Conservation (phyloP, 441 rosid species). For the Rhodomyrtus psidioides region DNA sequence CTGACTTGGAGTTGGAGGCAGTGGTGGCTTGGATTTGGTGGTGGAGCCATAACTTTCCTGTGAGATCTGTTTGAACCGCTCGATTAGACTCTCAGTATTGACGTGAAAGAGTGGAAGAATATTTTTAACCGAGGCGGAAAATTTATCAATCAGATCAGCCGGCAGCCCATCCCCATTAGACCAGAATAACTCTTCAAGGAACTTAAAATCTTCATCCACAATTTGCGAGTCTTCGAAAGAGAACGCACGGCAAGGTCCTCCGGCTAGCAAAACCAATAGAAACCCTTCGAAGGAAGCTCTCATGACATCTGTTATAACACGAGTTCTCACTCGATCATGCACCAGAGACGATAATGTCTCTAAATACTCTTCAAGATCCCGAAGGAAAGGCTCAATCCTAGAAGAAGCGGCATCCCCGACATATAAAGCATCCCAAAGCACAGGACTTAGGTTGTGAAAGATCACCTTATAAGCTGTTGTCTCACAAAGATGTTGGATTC, state of each 20-base stretch:
- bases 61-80: conserved; percentile 33
- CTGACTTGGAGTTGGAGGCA: conserved; percentile 62
- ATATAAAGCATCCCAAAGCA: conserved; percentile 59
- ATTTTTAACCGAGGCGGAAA: conserved; percentile 32
- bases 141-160: conserved; percentile 51
- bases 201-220: conserved; percentile 54
- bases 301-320: conserved; percentile 57
- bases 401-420: conserved; percentile 66
- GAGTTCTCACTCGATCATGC: conserved; percentile 57
- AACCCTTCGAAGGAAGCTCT: conserved; percentile 70
- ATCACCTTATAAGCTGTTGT: conserved; percentile 41
- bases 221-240: conserved; percentile 33
- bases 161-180: conserved; percentile 74
- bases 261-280: conserved; percentile 57
- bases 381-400: conserved; percentile 70
- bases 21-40: conserved; percentile 47
- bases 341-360: conserved; percentile 50
- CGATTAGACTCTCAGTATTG: conserved; percentile 41
- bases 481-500: conserved; percentile 51
- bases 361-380: conserved; percentile 51
- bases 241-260: conserved; percentile 64
- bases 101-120: conserved; percentile 43
- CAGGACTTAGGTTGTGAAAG: conserved; percentile 49
- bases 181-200: conserved; percentile 64
- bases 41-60: conserved; percentile 42